phyloP scores from a whole-genome alignment of 2,329 filamentous ascomycete genomes.

The Pestalotiopsis fici region DNA sequence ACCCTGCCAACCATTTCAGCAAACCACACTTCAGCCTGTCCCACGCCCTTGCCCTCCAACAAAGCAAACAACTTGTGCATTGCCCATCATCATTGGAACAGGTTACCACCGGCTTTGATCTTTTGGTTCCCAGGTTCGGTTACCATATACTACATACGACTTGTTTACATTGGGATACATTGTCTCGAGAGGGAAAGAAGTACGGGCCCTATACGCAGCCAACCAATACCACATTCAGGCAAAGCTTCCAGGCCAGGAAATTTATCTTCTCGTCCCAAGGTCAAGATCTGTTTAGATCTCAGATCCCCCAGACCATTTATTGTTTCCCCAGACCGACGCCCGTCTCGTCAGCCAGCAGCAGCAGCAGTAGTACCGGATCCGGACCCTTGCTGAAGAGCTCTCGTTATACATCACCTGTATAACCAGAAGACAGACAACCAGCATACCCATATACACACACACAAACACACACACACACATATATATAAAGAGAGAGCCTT shows the following conservation, averaged over 20 bases:
- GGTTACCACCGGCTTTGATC: neutral
- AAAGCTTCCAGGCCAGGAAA: neutral
- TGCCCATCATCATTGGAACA: neutral
- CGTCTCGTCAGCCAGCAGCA: neutral
- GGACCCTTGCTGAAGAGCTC: neutral
- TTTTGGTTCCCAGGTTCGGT: neutral
- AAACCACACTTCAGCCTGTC: constrained; percentile 1
- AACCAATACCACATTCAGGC: neutral
- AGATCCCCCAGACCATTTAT: neutral
- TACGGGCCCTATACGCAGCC: neutral
- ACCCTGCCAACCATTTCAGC: neutral
- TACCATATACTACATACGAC: neutral
- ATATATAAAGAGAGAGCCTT: constrained; percentile 1
- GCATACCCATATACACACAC: neutral
- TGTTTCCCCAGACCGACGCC: neutral
- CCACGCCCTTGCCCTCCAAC: neutral
- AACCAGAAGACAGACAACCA: neutral
- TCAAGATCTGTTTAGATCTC: neutral
- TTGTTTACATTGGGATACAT: neutral
- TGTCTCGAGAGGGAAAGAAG: neutral
- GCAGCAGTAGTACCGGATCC: neutral
- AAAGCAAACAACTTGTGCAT: neutral
- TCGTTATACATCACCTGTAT: neutral
- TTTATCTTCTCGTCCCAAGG: neutral
- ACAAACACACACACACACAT: neutral